Base-by-base conservation (phyloP, 2,329 filamentous ascomycete genomes). In the Paecilomyces variotii region DNA sequence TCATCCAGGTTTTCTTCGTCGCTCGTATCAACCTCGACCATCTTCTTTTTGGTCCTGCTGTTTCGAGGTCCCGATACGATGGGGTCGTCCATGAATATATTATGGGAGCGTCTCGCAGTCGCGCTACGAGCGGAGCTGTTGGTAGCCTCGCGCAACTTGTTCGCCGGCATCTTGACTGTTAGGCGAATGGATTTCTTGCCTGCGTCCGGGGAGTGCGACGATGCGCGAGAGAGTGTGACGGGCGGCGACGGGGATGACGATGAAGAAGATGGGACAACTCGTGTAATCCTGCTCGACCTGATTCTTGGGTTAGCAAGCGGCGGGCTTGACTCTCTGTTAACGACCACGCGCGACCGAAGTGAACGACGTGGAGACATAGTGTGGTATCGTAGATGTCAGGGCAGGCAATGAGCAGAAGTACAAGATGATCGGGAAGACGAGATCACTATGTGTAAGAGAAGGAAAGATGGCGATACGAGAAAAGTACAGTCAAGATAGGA, bases 91-190 rank as follows among this genome's bases (percentile, higher is more conserved):
- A 75, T 74, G 51, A 80, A 78, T 12, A 77, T 75, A 63, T 80
- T 79, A 61, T 72, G 65, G 32, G 68, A 67, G 56, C 72, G 70
- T 58, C 68, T 66, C 14, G 68, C 54, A 56, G 62, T 62, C 30
- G 66, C 62, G 56, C 55, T 11, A 35, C 72, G 64, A 32, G 63
- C 61, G 58, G 64, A 64, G 59, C 69, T 65, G 53, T 68, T 70
- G 53, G 75, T 80, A 27, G 76, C 78, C 63, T 80, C 79, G 32
- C 78, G 77, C 57, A 80, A 67, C 66, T 79, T 80, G 65, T 72
- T 78, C 24, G 78, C 73, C 19, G 78, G 76, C 73, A 80, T 79
- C 63, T 77, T 81, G 55, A 81, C 73, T 4, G 75, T 80, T 57
- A 81, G 65, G 61, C 73, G 75, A 54, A 81, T 74, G 49, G 77